Base-by-base conservation (phyloP, 805 yeast genomes). In the Saturnispora galanensis region DNA sequence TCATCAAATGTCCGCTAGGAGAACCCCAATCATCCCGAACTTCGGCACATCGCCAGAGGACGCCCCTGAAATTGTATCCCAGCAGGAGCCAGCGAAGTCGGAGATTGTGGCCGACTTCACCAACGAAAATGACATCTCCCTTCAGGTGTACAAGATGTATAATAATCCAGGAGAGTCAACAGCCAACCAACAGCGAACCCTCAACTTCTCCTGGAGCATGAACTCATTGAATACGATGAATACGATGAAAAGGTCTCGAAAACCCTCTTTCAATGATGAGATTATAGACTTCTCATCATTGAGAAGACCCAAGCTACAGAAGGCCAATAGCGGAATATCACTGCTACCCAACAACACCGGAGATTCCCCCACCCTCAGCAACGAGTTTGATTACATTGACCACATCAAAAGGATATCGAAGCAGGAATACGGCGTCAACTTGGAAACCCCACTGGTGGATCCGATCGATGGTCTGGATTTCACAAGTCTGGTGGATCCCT, bases 111-210 rank as follows among this genome's bases (percentile, higher is more conserved):
- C 49, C 12, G 68, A 63, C 44, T 47, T 56, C n/a, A 30, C 41
- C 5, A 53, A 50, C 13, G 52, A 52, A 29, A 56, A 55, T 15
- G 59, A 58, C 41, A 51, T 56, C 11, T 64, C 68, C 1, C 42
- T 64, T 18, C 56, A 60, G 39, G 58, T 64, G 11, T 64, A 64
- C 62, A 60, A 52, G 48, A 63, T 64, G 66, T 62, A 62, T 48
- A 60, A 56, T 47, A 59, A 57, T 46, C 26, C 26, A 21, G 61
- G 58, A 39, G 62, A 62, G 39, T 59, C 35, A 8, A 63, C 12
- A 49, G 58, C 13, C 45, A 62, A 7, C 65, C 67, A 63, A 37
- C 56, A 61, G 42, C 46, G 68, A 13, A 64, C 64, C 12, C 46
- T 64, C 17, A 63, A 64, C 45, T 48, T 64, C 16, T 56, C 66